Evolutionary conservation across 2,329 filamentous ascomycete genomes (phyloP).

Genomic region (Ascochyta koolunga): DNA sequence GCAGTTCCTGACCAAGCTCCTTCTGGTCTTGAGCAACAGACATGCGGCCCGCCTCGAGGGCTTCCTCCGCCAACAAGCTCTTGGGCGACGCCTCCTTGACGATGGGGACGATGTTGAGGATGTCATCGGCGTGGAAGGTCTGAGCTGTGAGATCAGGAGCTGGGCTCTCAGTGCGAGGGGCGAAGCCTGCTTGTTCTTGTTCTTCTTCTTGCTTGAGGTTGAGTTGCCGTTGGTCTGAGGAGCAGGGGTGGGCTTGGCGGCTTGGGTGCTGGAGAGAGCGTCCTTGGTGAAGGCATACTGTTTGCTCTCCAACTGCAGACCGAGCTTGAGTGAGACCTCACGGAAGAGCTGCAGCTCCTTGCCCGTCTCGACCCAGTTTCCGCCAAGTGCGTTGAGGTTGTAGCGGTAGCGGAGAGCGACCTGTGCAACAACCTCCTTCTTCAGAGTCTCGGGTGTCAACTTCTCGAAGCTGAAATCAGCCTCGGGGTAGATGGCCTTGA

Average conservation of each 20-base stretch:
- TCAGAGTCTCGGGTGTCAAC: conserved; percentile 75
- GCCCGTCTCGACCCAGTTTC: conserved; percentile 70
- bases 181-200: conserved; percentile 63
- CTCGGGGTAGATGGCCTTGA: conserved; percentile 80
- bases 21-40: conserved; percentile 95
- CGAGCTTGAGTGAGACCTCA: conserved; percentile 86
- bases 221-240: conserved; percentile 48
- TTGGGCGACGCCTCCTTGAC: conserved; percentile 93
- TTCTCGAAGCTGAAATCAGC: conserved; percentile 81
- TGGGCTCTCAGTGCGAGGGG: conserved; percentile 53
- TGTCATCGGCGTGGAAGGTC: conserved; percentile 83
- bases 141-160: conserved; percentile 54
- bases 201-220: conserved; percentile 54
- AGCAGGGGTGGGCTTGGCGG: conserved; percentile 22
- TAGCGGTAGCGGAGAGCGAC: conserved; percentile 77
- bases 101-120: conserved; percentile 90
- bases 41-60: conserved; percentile 91
- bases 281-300: conserved; percentile 70
- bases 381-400: conserved; percentile 64
- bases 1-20: conserved; percentile 92
- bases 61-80: conserved; percentile 91
- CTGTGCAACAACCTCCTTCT: conserved; percentile 72
- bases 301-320: conserved; percentile 83
- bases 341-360: conserved; percentile 85
- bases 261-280: conserved; percentile 26